phyloP scores from a whole-genome alignment of 2,329 filamentous ascomycete species.

The Xylaria sp. region DNA sequence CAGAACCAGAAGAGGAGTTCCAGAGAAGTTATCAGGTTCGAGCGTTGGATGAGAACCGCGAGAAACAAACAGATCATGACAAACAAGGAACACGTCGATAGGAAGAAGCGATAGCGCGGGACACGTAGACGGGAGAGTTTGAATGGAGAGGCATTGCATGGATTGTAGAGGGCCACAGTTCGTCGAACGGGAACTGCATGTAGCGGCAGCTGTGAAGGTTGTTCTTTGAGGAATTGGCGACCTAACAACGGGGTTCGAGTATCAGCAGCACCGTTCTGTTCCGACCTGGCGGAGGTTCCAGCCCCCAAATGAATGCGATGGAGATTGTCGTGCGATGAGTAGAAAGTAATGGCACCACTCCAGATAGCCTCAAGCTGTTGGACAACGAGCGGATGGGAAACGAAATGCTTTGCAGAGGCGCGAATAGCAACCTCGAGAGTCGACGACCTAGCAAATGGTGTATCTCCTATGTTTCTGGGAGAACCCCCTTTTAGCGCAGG shows the following conservation, averaged over 20 bases:
- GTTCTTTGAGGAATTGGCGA: conserved; percentile 31
- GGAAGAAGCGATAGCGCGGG: conserved; percentile 82
- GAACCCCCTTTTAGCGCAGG: conserved; percentile 35
- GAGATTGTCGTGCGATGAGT: conserved; percentile 78
- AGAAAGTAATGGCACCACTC: conserved; percentile 92
- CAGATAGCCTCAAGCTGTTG: conserved; percentile 96
- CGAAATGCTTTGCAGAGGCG: conserved; percentile 85
- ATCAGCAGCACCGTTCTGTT: conserved; percentile 36
- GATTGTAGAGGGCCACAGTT: conserved; percentile 83
- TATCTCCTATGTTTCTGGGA: conserved; percentile 38
- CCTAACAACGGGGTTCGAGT: conserved; percentile 49
- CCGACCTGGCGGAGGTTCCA: conserved; percentile 20
- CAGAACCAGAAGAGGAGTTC: conserved; percentile 96
- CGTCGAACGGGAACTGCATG: conserved; percentile 51
- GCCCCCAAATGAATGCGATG: conserved; percentile 54
- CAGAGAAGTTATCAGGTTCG: conserved; percentile 72
- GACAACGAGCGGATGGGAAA: conserved; percentile 85
- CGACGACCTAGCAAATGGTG: conserved; percentile 70
- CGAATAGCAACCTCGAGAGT: conserved; percentile 90
- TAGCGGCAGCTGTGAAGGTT: conserved; percentile 29
- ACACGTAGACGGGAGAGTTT: conserved; percentile 88
- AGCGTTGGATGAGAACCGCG: conserved; percentile 70
- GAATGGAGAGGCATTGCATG: conserved; percentile 81
- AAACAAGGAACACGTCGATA: conserved; percentile 82
- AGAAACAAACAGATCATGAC: conserved; percentile 81